Base-by-base conservation (phyloP, 2,329 filamentous ascomycete genomes). In the Clathrospora elynae region DNA sequence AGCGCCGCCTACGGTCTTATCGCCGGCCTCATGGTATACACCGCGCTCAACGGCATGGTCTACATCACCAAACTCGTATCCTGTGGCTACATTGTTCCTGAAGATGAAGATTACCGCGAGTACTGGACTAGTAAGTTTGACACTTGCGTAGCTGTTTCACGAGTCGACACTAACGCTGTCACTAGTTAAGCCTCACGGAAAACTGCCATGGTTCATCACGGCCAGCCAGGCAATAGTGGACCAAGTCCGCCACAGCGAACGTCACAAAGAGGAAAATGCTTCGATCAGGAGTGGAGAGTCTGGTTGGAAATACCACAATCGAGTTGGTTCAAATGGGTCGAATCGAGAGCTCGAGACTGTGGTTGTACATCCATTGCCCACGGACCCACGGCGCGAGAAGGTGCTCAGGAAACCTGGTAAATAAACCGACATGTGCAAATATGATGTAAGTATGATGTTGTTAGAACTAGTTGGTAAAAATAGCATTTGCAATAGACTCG, bases 1-100 rank as follows among this genome's bases (percentile, higher is more conserved):
- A 89, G 85, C 40, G 92, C 93, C 59, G 88, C 90, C 9, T 88
- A 95, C 62, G 90, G 90, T 31, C 77, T 95, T 11, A 95, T 95
- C 56, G 87, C 82, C 3, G 88, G 89, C 22, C 84, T 95, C 52
- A 77, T 87, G 63, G 81, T 82, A 22, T 95, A 95, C 68, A 83
- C 85, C 25, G 67, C 85, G 37, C 78, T 95, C 67, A 95, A 95
- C 68, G 80, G 78, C 2, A 66, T 80, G 17, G 82, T 88, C 11
- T 90, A 83, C 79, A 41, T 87, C 30, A 74, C 93, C 46, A 83
- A 86, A 66, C 75, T 83, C 55, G 68, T 74, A 7, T 84, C 82
- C 1, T 74, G 83, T 5, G 88, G 88, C 26, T 80, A 84, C 31
- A 80, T 95, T 51, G 79, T 86, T 7, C 88, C 90, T 0, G 79